Percentiles rank a stretch among this genome's conserved stretches.
These are phyloP conservation scores for Leptosphaerulina australis DNA, from an alignment of 2,329 filamentous ascomycete species.

Conservation along the genomic window DNA sequence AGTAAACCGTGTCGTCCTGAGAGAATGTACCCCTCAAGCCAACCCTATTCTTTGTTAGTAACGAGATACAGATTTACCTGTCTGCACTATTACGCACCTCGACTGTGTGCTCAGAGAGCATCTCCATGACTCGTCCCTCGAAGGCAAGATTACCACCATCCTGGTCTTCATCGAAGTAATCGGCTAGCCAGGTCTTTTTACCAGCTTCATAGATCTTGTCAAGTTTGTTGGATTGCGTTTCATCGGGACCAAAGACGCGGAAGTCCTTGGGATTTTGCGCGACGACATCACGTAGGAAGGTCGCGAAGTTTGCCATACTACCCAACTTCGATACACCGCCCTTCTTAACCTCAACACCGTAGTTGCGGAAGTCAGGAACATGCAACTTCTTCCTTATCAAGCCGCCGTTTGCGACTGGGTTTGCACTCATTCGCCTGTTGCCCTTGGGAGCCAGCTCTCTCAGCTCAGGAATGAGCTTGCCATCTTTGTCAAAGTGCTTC, in stretches of 20 bases:
- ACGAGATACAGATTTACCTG: not conserved
- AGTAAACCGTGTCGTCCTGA: conserved; percentile 76
- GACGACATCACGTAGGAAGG: conserved; percentile 71
- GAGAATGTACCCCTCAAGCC: conserved; percentile 79
- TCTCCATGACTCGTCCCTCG: conserved; percentile 78
- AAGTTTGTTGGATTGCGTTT: conserved; percentile 83
- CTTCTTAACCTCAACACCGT: conserved; percentile 66
- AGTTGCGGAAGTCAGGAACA: conserved; percentile 73
- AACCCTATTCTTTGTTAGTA: conserved; percentile 48
- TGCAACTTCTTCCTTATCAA: conserved; percentile 68
- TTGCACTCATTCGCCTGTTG: conserved; percentile 74
- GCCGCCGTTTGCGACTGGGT: conserved; percentile 76
- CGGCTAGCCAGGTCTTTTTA: conserved; percentile 81
- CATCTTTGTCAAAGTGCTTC: conserved; percentile 69
- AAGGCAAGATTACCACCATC: conserved; percentile 75
- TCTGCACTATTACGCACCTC: conserved; percentile 56
- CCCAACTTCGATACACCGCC: conserved; percentile 62
- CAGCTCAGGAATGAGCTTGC: conserved; percentile 67
- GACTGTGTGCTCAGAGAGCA: conserved; percentile 79
- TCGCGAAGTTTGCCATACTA: conserved; percentile 73
- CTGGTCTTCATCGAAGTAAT: conserved; percentile 76
- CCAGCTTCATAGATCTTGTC: conserved; percentile 71
- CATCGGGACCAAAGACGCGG: conserved; percentile 78
- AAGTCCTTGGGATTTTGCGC: conserved; percentile 69
- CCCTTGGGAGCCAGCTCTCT: conserved; percentile 69